Base-by-base conservation (phyloP, 257 asterid genomes). In the Solanum dulcamara region DNA sequence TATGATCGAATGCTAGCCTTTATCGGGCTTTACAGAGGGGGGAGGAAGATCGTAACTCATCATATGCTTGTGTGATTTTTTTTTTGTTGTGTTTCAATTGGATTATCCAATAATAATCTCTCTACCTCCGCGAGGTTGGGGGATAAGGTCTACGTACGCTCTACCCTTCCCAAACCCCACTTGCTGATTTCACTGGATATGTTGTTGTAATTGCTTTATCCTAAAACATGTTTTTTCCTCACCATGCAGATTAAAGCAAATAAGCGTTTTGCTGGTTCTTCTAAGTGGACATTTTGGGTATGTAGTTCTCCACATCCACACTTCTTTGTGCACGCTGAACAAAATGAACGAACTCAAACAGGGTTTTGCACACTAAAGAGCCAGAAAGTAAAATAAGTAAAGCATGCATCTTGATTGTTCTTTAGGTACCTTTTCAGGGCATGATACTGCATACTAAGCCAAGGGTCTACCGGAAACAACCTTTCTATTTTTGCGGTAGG, bases 251-350 rank as follows among this genome's bases (percentile, higher is more conserved):
- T 94, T 85, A 94, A 90, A 89, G 12, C 93, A 57, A 94, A 93
- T 84, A 92, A 94, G 81, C 97, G 90, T 18, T 93, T 91, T 89
- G 97, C 97, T 79, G 96, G 97, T 82, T 88, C 97, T 75, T 89
- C 91, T 89, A 94, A 91, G 87, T 94, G 97, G 98, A 94, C 97
- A 35, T 97, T 94, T 24, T 85, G 88, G 93, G 98, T 93, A 90
- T 38, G 62, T 17, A 40, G 40, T 22, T 40, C 57, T 42, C 28
- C 12, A 5, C 9, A 15, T 17, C 20, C 60, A 15, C 85, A 4
- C 26, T 62, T 32, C 10, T 40, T 62, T 83, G 77, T 62, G 42
- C 60, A 83, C 42, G 62, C 64, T 40, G 42, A 38, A 62, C 1
- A 10, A 53, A 46, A 30, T 79, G 83, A 48, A 30, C 11, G 10